These are phyloP conservation scores for Tetrapisispora namnaoensis DNA, from an alignment of 805 yeast genomes.

Conservation along the genomic window DNA sequence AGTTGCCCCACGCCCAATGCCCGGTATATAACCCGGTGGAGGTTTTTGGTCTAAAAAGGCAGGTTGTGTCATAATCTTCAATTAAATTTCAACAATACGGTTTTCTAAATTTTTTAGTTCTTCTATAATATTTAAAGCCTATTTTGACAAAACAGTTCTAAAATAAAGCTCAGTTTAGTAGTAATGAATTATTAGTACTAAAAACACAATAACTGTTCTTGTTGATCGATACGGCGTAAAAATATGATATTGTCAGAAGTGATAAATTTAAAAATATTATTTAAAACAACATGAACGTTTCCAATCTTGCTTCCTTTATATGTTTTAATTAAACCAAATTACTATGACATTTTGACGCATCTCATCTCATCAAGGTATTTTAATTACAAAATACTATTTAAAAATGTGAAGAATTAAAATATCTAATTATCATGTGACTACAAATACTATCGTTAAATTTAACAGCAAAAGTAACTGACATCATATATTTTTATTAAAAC, in stretches of 20 bases:
- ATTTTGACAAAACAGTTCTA: too few species aligned
- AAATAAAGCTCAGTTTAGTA: too few species aligned
- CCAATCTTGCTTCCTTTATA: too few species aligned
- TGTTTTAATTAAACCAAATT: background rate
- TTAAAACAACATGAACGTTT: too few species aligned
- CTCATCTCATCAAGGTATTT: background rate
- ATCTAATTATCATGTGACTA: background rate
- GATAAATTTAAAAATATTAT: too few species aligned
- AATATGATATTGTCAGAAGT: too few species aligned
- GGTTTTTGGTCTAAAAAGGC: conserved; percentile 75
- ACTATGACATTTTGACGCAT: background rate
- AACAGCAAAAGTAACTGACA: background rate
- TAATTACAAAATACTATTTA: too few species aligned
- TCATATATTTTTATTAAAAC: background rate
- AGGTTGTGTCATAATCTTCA: conserved; percentile 36
- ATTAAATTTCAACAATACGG: background rate
- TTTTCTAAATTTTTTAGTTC: background rate
- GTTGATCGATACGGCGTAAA: too few species aligned
- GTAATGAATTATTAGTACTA: too few species aligned
- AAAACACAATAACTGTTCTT: too few species aligned
- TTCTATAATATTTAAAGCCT: background rate
- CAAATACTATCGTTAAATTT: background rate
- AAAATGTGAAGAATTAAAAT: background rate
- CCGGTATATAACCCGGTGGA: conserved; percentile 86
- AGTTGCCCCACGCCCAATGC: conserved; percentile 89